Conservation (phyloP, 768 basidiomycete genomes). For the Lactarius akahatsu region DNA sequence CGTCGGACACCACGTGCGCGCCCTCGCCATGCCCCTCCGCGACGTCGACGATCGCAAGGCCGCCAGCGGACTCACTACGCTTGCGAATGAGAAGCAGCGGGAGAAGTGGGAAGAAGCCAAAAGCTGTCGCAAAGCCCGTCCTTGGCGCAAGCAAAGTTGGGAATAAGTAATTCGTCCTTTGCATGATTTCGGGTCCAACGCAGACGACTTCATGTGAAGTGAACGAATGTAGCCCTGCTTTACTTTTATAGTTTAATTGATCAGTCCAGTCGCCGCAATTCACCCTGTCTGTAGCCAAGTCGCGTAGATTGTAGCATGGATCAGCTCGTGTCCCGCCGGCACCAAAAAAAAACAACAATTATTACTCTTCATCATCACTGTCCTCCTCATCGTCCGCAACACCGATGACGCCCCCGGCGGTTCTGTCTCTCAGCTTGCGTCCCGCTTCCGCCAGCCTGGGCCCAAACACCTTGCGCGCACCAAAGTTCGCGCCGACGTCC, state of each 20-base stretch:
- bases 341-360: conserved; percentile 12
- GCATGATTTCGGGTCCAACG: conserved; percentile 67
- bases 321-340: background rate
- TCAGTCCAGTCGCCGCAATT: conserved; percentile 6
- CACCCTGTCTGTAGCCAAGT: conserved; percentile 14
- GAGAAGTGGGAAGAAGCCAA: too few relatives aligned
- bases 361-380: conserved; percentile 44
- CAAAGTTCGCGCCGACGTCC: conserved; percentile 85
- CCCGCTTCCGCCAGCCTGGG: conserved; percentile 75
- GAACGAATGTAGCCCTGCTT: conserved; percentile 30
- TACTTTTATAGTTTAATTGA: conserved; percentile 17
- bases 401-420: conserved; percentile 65
- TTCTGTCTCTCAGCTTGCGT: conserved; percentile 61
- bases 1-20: too few relatives aligned
- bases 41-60: too few relatives aligned
- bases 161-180: conserved; percentile 48
- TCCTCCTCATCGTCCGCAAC: conserved; percentile 70
- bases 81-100: too few relatives aligned
- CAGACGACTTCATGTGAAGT: conserved; percentile 87
- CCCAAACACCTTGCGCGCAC: conserved; percentile 81
- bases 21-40: too few relatives aligned
- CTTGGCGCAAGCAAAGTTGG: conserved; percentile 49
- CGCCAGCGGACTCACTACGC: too few relatives aligned
- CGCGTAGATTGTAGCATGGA: conserved; percentile 21
- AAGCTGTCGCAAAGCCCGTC: too few relatives aligned